A percentile compares a stretch with the other conserved stretches of the same genome.
Conservation (phyloP, 768 basidiomycete genomes). For the Cubamyces sp. region DNA sequence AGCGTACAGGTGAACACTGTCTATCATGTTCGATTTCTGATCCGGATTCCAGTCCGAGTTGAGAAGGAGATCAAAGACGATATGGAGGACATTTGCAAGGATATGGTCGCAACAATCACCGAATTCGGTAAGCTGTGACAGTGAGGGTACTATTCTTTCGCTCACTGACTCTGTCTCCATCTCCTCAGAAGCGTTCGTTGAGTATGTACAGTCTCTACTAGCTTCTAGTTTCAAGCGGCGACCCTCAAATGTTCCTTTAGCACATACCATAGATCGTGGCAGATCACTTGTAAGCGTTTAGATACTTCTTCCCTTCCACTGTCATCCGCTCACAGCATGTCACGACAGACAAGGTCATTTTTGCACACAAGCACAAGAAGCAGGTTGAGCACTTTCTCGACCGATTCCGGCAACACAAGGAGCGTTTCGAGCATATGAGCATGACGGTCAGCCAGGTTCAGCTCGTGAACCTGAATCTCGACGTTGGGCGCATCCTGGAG, state of each 20-base stretch:
- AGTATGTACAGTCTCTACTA: background rate
- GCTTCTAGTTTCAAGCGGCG: background rate
- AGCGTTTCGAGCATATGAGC: constrained; percentile 3
- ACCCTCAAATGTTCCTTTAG: background rate
- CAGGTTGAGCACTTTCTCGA: constrained; percentile 1
- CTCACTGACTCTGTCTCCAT: background rate
- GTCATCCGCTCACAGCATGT: background rate
- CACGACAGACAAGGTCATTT: constrained; percentile 3
- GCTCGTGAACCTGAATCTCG: background rate
- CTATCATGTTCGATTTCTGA: constrained; percentile 9
- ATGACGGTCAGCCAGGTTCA: constrained; percentile 6
- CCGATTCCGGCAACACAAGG: constrained; percentile 1
- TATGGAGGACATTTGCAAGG: background rate
- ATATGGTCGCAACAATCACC: constrained; percentile 1
- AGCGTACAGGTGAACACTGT: constrained; percentile 2
- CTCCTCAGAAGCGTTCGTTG: constrained; percentile 5
- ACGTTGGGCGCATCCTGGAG: background rate
- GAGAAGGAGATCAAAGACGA: constrained; percentile 1
- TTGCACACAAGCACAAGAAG: constrained; percentile 1
- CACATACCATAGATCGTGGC: constrained; percentile 10
- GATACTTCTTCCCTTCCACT: background rate
- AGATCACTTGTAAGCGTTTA: constrained; percentile 4
- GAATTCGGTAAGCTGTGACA: background rate
- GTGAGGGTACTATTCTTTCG: background rate
- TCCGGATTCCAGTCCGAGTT: background rate